Evolutionary conservation across 257 asterid species (phyloP).

Genomic region (Ajuga chamaepitys): DNA sequence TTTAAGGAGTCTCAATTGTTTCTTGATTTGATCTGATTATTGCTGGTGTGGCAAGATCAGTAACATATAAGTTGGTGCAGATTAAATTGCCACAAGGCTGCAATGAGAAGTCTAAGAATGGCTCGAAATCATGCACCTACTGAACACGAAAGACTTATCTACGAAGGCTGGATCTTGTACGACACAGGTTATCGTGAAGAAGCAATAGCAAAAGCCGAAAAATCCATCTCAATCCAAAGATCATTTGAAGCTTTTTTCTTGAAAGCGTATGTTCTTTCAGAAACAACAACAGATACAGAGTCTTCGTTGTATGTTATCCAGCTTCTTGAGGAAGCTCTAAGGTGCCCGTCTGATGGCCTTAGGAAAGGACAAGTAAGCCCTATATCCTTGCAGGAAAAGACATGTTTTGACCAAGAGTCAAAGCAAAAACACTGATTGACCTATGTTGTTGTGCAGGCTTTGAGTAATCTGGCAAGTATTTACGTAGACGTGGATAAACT

Average conservation of each 20-base stretch:
- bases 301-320: constrained; percentile 71
- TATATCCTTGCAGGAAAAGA: background rate
- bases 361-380: constrained; percentile 90
- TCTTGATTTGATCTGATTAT: constrained; percentile 1
- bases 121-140: constrained; percentile 79
- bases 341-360: constrained; percentile 96
- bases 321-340: constrained; percentile 92
- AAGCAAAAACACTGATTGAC: background rate
- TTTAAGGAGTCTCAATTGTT: background rate
- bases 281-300: constrained; percentile 59
- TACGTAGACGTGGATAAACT: constrained; percentile 78
- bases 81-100: constrained; percentile 93
- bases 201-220: constrained; percentile 87
- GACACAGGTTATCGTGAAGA: constrained; percentile 86
- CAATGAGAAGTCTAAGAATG: constrained; percentile 89
- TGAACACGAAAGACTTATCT: constrained; percentile 79
- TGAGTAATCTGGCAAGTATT: constrained; percentile 83
- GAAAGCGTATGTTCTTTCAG: constrained; percentile 82
- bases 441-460: constrained; percentile 52
- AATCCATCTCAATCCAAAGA: constrained; percentile 71
- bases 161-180: constrained; percentile 92
- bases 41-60: background rate
- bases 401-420: background rate
- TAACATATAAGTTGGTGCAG: constrained; percentile 29
- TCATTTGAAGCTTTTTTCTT: constrained; percentile 95